Evolutionary conservation across 1,284 basidiomycete genomes (phyloP), one percentile per base, ranked within the genome.

Genomic region (Puccinia novopanici): DNA sequence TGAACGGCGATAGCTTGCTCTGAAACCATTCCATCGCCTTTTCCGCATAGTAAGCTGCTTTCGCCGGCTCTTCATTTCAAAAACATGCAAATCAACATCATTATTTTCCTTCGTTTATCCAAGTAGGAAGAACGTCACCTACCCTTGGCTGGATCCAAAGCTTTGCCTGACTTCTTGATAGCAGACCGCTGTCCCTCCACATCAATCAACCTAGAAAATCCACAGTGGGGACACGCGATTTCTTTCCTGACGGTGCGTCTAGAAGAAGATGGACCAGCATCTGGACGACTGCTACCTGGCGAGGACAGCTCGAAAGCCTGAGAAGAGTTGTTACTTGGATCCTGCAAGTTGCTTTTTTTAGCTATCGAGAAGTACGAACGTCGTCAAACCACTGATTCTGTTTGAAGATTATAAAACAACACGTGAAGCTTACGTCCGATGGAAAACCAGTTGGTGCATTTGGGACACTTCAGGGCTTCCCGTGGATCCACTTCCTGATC

Each of bases 11-110:
- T 27, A 77, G 54, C 40, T 77, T 77, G 10, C 61, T 77, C 70
- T 77, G 75, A 52, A 77, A 77, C 75, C 75, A 77, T 70, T 77
- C 75, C 48, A 77, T 77, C 22, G 75, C 75, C 27, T 77, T 77
- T 57, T 77, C 75, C 5, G 75, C 75, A 70, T 77, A 77, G 30
- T 77, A 77, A 54, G 63, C 75, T 42, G 75, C 75, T 45, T 77
- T 77, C 4, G 75, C 75, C 65, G 75, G 75, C 55, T 77, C 75
- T 77, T 34, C 0, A 54, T n/a, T 34, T 13, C 24, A 22, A 54
- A 54, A 55, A 5, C 27, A 55, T 30, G 0, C 42, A 17, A 40
- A 54, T 57, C 12, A 37, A 52, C 15, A 34, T 4, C 34, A 34
- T 34, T 34, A 34, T 34, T n/a, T 13, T 42, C 34, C 22, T n/a